Base-by-base conservation (phyloP, 352 stramenopile species). In the Pythium sukuiense region DNA sequence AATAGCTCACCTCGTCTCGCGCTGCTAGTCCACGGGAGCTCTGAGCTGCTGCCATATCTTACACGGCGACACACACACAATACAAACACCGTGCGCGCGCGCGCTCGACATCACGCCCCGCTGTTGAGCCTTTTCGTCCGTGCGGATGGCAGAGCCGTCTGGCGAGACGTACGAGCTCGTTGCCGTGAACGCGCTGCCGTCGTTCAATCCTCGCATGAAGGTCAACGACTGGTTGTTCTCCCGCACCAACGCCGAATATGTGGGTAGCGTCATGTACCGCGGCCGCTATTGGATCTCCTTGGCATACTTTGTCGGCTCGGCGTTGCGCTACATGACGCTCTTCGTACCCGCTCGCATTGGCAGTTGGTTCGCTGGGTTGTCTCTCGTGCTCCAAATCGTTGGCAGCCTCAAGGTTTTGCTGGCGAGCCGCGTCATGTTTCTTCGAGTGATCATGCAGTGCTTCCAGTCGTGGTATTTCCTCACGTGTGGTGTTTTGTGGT, bases 161-260 rank as follows among this genome's bases (percentile, higher is more conserved):
- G 43, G 16, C 4, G 43, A 50, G 43, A 50, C 43, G 18, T 50
- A 50, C 43, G 43, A 50, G 43, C 43, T 50, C n/a, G 43, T 50
- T 18, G 43, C 43, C 43, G n/a, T 50, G 6, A 50, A 50, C 18
- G 43, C 43, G 6, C 43, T 50, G 8, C 43, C 43, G 16, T 50
- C 43, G 43, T 50, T 50, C 16, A 18, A 50, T 13, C 43, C 43
- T 27, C 43, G 43, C 18, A 7, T 50, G 6, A 50, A 50, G 18
- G n/a, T 50, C 16, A 24, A 18, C 18, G 18, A 50, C 43, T 50
- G 43, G 43, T 18, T 50, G 1, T 27, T 50, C 9, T 24, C 43
- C 6, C 43, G 43, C 6, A 50, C 5, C 18, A 50, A 50, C n/a
- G 43, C 16, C 6, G 5, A 50, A 6, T 7, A 14, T 18, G 43